These are phyloP conservation scores for Exsudoporus frostii DNA, from an alignment of 768 basidiomycete genomes.

Conservation along the genomic window DNA sequence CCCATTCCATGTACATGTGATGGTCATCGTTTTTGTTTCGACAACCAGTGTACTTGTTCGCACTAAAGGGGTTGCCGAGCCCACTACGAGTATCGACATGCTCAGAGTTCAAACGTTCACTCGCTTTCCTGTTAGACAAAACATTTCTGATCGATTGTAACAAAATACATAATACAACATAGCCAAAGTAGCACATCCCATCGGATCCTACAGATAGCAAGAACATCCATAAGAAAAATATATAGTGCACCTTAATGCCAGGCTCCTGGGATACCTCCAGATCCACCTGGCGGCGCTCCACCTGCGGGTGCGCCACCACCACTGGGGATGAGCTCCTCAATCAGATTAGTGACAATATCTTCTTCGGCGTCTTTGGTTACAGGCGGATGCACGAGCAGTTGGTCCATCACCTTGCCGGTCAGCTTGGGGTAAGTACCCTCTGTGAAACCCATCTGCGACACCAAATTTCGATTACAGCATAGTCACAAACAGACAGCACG, in stretches of 20 bases:
- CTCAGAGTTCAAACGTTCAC: too few relatives aligned
- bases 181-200: neutral
- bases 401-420: slow-evolving; percentile 46
- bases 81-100: too few relatives aligned
- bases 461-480: slow-evolving; percentile 9
- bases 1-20: neutral
- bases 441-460: slow-evolving; percentile 70
- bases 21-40: neutral
- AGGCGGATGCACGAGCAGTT: slow-evolving; percentile 41
- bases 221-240: neutral
- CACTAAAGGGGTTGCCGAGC: too few relatives aligned
- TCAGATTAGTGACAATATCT: slow-evolving; percentile 58
- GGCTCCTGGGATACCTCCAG: slow-evolving; percentile 41
- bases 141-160: neutral
- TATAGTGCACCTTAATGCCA: slow-evolving; percentile 36
- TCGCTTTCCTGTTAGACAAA: neutral
- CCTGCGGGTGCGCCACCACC: slow-evolving; percentile 38
- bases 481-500: slow-evolving; percentile 23
- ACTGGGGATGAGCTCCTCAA: slow-evolving; percentile 55
- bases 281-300: too few relatives aligned
- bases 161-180: slow-evolving; percentile 1
- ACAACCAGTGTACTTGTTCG: neutral
- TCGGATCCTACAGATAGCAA: slow-evolving; percentile 15
- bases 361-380: slow-evolving; percentile 58
- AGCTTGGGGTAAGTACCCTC: slow-evolving; percentile 53